Base-by-base conservation (phyloP, 805 yeast genomes). In the Yarrowia deformans region DNA sequence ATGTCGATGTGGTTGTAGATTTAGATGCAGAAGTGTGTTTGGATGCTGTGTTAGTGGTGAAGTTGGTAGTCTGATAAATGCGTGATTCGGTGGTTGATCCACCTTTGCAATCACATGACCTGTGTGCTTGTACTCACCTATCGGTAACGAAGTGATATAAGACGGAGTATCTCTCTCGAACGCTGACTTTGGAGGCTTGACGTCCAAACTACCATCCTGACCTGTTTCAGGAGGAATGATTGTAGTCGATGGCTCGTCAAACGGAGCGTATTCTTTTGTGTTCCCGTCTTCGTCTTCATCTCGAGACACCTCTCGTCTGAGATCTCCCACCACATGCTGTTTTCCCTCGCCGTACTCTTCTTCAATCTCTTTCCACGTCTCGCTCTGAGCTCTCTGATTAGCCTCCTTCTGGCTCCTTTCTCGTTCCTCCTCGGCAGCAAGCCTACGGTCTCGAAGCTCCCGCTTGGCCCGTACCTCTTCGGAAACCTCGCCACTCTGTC, bases 81-180 rank as follows among this genome's bases (percentile, higher is more conserved):
- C 4, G 2, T 23, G 29, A 23, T 23, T 23, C 4, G 29, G 29
- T 23, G 29, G 29, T 23, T 23, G 29, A 23, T 23, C n/a, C n/a
- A n/a, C n/a, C n/a, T n/a, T n/a, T n/a, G n/a, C n/a, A n/a, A n/a
- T n/a, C n/a, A n/a, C n/a, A n/a, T n/a, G n/a, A n/a, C n/a, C 29
- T 23, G 29, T 23, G 29, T 23, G 29, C 4, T 23, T 23, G 29
- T 23, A 34, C 56, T 52, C 56, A 52, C 56, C 56, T n/a, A n/a
- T 34, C 8, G 56, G 56, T 29, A 52, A 35, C 42, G 42, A 14
- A 10, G 56, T 52, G 29, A 18, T 18, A 8, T 52, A 52, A 3
- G 29, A n/a, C 56, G 56, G 56, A 29, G 56, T 52, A 6, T 52
- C 56, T 18, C 56, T n/a, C 42, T 52, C 56, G 18, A 34, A 52